phyloP scores from a whole-genome alignment of 345 rosid genomes.

The thale cress (Arabidopsis thaliana) region DNA sequence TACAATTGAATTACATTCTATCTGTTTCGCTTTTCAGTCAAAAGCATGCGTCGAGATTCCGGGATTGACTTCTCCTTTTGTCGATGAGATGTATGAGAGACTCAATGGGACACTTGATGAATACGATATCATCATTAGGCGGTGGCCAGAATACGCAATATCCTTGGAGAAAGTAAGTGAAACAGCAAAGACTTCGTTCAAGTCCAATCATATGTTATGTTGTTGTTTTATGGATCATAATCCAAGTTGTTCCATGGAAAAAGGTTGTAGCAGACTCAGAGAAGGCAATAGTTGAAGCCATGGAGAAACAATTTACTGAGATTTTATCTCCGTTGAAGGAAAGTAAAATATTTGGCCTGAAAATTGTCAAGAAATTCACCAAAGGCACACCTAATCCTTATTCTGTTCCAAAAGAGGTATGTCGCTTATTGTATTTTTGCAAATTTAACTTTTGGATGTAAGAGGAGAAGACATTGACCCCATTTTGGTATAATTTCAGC shows the following conservation, averaged over 20 bases:
- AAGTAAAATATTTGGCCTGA: slow-evolving; percentile 78
- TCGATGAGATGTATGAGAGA: slow-evolving; percentile 87
- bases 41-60: slow-evolving; percentile 77
- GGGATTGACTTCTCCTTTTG: slow-evolving; percentile 85
- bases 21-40: slow-evolving; percentile 57
- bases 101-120: slow-evolving; percentile 68
- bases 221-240: background rate
- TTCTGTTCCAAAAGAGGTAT: slow-evolving; percentile 81
- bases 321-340: slow-evolving; percentile 85
- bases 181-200: slow-evolving; percentile 6
- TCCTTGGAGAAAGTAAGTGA: slow-evolving; percentile 78
- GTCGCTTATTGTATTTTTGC: background rate
- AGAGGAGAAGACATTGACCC: background rate
- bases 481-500: slow-evolving; percentile 49
- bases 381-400: slow-evolving; percentile 73
- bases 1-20: slow-evolving; percentile 30
- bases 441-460: slow-evolving; percentile 7
- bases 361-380: slow-evolving; percentile 82
- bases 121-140: slow-evolving; percentile 77
- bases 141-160: slow-evolving; percentile 85
- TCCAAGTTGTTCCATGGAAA: slow-evolving; percentile 26
- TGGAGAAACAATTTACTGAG: slow-evolving; percentile 90
- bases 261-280: slow-evolving; percentile 91
- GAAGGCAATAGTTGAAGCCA: slow-evolving; percentile 76
- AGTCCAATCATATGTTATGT: background rate